Percentiles rank a stretch among this genome's conserved stretches.
phyloP scores from a whole-genome alignment of 75 land plant genomes.

The Selaginella moellendorffii region DNA sequence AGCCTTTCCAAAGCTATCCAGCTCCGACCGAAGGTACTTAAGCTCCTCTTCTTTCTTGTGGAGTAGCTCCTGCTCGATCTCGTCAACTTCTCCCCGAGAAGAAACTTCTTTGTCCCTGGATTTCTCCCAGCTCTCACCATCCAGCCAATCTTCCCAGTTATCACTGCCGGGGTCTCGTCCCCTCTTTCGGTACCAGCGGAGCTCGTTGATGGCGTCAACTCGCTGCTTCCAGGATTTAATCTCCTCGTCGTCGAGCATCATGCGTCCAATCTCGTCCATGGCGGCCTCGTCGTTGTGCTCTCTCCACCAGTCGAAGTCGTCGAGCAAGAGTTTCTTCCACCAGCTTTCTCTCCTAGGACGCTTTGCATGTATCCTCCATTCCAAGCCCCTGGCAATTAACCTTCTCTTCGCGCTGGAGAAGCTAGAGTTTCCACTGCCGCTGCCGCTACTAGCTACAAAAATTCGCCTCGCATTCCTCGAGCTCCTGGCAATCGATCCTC shows the following conservation, averaged over 20 bases:
- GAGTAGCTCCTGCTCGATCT: slow-evolving; percentile 41
- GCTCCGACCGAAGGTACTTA: background rate
- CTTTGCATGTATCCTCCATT: background rate
- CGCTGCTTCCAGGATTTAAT: slow-evolving; percentile 38
- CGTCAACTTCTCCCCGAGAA: slow-evolving; percentile 18
- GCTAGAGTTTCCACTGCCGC: no score
- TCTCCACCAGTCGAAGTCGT: background rate
- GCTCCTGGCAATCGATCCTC: background rate
- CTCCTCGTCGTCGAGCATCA: no score
- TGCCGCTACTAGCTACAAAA: no score
- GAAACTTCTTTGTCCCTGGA: slow-evolving; percentile 21
- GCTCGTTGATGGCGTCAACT: slow-evolving; percentile 53
- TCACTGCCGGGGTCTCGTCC: slow-evolving; percentile 36
- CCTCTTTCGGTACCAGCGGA: slow-evolving; percentile 66
- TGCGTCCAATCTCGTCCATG: no score
- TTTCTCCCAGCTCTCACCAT: slow-evolving; percentile 15
- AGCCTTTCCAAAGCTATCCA: background rate
- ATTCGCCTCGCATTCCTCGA: no score
- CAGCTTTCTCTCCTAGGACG: background rate
- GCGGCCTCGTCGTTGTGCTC: no score
- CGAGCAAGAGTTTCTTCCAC: background rate
- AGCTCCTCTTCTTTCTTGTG: slow-evolving; percentile 29
- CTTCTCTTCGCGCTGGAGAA: no score
- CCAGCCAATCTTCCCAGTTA: slow-evolving; percentile 95
- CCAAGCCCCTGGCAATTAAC: no score